Conservation (phyloP, 2,329 filamentous ascomycete genomes). For the Pezicula neosporulosa region DNA sequence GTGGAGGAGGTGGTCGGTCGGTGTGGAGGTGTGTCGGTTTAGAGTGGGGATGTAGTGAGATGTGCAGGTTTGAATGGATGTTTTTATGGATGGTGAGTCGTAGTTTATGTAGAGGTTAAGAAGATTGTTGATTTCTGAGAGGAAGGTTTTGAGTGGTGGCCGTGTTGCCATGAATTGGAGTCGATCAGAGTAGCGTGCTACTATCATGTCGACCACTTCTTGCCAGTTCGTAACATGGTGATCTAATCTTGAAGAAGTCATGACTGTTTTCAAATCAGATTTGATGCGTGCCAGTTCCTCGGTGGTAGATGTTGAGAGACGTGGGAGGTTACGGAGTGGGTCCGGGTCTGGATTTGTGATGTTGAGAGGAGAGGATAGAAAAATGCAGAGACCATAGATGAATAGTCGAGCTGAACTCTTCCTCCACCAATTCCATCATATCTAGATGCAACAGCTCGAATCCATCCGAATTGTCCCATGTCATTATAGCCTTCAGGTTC, state of each 20-base stretch:
- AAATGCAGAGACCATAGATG: constrained; percentile 10
- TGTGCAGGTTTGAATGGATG: constrained; percentile 42
- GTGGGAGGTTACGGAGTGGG: constrained; percentile 3
- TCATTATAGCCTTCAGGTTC: neutral
- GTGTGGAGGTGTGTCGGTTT: neutral
- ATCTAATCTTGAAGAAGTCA: constrained; percentile 32
- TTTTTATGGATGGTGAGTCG: constrained; percentile 28
- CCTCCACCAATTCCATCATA: constrained; percentile 37
- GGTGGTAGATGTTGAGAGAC: constrained; percentile 20
- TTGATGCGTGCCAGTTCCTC: constrained; percentile 33
- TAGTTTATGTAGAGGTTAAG: constrained; percentile 41
- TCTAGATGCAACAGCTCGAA: constrained; percentile 9
- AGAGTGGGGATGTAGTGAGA: constrained; percentile 37
- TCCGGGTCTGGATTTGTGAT: constrained; percentile 5
- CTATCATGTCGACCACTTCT: constrained; percentile 7
- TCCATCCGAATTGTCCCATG: constrained; percentile 5
- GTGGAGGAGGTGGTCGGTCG: constrained; percentile 31
- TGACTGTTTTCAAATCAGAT: constrained; percentile 34
- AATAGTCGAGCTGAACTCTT: constrained; percentile 12
- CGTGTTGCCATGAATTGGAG: constrained; percentile 2
- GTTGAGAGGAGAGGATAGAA: constrained; percentile 7
- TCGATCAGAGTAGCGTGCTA: constrained; percentile 5
- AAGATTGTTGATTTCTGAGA: constrained; percentile 34
- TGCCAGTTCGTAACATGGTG: constrained; percentile 1
- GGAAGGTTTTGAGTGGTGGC: constrained; percentile 16